Conservation (phyloP, 2,329 filamentous ascomycete genomes). For the Nigrospora sphaerica region DNA sequence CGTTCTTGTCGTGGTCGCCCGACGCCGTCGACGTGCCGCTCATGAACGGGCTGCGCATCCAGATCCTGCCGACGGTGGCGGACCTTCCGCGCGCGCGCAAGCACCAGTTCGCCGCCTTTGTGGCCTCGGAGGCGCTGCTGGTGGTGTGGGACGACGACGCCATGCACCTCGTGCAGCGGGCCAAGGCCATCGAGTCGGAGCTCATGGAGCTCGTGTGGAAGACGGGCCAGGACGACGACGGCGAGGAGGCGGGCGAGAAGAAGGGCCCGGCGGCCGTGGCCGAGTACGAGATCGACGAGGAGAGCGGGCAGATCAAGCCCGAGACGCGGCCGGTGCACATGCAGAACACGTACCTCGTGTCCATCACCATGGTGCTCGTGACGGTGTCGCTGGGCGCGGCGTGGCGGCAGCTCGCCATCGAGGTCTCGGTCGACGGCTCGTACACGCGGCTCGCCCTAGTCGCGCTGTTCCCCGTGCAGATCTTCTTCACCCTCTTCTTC, state of each 20-base stretch:
- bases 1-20: conserved; percentile 66
- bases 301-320: conserved; percentile 59
- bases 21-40: conserved; percentile 69
- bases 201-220: conserved; percentile 75
- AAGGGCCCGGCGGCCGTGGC: conserved; percentile 28
- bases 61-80: conserved; percentile 65
- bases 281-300: conserved; percentile 59
- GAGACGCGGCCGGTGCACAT: conserved; percentile 62
- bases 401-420: conserved; percentile 61
- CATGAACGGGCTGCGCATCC: conserved; percentile 68
- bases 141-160: conserved; percentile 81
- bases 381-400: conserved; percentile 61
- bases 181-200: conserved; percentile 66
- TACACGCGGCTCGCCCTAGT: conserved; percentile 60
- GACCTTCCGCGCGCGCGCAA: conserved; percentile 66
- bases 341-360: conserved; percentile 62
- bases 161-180: conserved; percentile 60
- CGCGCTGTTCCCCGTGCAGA: conserved; percentile 60
- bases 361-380: conserved; percentile 59
- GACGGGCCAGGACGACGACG: conserved; percentile 41
- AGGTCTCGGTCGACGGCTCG: conserved; percentile 56
- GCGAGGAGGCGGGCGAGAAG: conserved; percentile 44
- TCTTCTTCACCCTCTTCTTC: conserved; percentile 80
- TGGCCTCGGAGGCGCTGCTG: conserved; percentile 62
- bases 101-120: conserved; percentile 74